A percentile compares a stretch with the other conserved stretches of the same genome.
Evolutionary conservation across 768 basidiomycete species (phyloP).

Genomic region (Lactarius akahatsu): DNA sequence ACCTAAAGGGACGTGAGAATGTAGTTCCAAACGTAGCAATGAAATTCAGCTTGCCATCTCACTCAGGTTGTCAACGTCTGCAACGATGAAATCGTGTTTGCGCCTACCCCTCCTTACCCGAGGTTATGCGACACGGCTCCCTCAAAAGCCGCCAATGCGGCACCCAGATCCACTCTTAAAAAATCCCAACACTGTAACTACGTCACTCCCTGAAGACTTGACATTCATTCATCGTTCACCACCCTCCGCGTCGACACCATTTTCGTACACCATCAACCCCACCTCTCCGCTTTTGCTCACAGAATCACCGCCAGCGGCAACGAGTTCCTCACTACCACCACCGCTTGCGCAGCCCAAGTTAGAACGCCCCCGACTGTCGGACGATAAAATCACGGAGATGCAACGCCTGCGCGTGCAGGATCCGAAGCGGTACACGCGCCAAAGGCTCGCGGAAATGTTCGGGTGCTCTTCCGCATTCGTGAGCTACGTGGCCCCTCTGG

Average conservation of each 20-base stretch:
- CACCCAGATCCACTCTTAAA: slow-evolving; percentile 26
- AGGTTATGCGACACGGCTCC: slow-evolving; percentile 27
- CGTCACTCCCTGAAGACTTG: slow-evolving; percentile 43
- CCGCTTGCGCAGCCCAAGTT: slow-evolving; percentile 27
- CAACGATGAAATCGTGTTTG: slow-evolving; percentile 15
- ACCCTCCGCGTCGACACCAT: slow-evolving; percentile 69
- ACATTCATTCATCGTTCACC: slow-evolving; percentile 88
- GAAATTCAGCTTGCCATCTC: neutral
- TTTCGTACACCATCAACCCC: slow-evolving; percentile 67
- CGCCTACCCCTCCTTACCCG: slow-evolving; percentile 12
- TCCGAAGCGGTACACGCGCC: slow-evolving; percentile 59
- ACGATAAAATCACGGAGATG: slow-evolving; percentile 55
- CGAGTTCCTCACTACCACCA: slow-evolving; percentile 33
- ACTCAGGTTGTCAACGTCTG: neutral
- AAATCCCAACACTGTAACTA: slow-evolving; percentile 17
- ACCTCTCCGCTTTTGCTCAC: slow-evolving; percentile 66
- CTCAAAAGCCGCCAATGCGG: slow-evolving; percentile 29
- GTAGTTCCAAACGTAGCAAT: neutral
- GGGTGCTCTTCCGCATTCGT: slow-evolving; percentile 70
- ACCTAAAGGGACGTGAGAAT: slow-evolving; percentile 10
- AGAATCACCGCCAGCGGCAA: slow-evolving; percentile 31
- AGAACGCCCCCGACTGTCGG: slow-evolving; percentile 45
- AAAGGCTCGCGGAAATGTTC: slow-evolving; percentile 73
- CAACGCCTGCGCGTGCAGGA: slow-evolving; percentile 55
- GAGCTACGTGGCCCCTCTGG: slow-evolving; percentile 59